Base-by-base conservation (phyloP, 495 filamentous ascomycete species). In the Xylaria flabelliformis region DNA sequence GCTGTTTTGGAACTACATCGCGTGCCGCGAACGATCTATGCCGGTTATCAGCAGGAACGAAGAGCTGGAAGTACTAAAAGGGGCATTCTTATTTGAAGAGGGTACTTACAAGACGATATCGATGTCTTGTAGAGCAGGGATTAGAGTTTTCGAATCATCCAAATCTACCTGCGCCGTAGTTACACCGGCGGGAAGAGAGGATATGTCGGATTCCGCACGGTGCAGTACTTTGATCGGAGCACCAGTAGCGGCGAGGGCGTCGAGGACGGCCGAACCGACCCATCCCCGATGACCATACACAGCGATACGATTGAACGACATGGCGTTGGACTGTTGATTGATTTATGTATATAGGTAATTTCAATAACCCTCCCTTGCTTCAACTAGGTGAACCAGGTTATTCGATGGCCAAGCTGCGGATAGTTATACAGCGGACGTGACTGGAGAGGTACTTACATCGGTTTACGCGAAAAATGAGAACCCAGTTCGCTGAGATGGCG, bases 261-360 rank as follows among this genome's bases (percentile, higher is more conserved):
- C 64, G 70, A 74, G 17, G 36, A 78, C 72, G 24, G 74, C 69
- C 2, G 76, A 74, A 26, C 76, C 74, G 34, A 71, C 74, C 76
- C 76, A 78, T 36, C 76, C 76, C 46, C 76, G 74, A 42, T 78
- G 76, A 41, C 74, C 76, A n/a, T 78, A 78, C 39, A 78, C 55
- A 12, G 76, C 76, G 32, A 78, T 76, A 13, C 74, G 74, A 48
- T 78, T 78, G 55, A 62, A 74, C 3, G 74, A 66, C 84, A 88
- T 87, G n/a, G 5, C 61, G 55, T 67, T 15, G 55, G 26, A 51
- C 1, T 59, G 24, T 62, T 12, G 1, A 50, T 39, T 39, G 17
- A 26, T 46, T 36, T 51, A 15, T 21, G 56, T 55, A 53, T 32
- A 12, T 19, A 46, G 15, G 10, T 29, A 24, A 17, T 21, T 64